Base-by-base conservation (phyloP, 225 moss, liverwort and hornwort genomes). In the Pleurozium schreberi region DNA sequence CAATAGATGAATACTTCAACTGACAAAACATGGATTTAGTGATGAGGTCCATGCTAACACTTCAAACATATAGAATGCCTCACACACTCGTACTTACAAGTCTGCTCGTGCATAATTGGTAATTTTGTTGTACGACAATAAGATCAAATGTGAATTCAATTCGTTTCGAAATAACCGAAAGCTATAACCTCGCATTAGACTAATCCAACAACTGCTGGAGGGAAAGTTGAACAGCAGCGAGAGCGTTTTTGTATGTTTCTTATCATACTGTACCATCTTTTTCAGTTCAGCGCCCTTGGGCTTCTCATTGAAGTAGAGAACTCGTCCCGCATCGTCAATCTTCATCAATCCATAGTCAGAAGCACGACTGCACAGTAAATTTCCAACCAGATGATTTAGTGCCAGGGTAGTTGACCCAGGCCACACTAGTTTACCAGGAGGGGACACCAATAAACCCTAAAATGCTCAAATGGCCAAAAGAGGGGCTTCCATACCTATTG, bases 331-430 rank as follows among this genome's bases (percentile, higher is more conserved):
- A 27, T 95, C 95, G 80, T 99, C 96, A 45, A 99, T 97, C 88
- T 99, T 99, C 99, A 99, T 97, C 47, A 99, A 92, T 9, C 99
- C 99, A 61, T 90, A 99, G 75, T 96, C 99, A 18, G 99, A 95
- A 74, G 99, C 97, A 84, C 97, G 99, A 83, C 97, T 99, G 95
- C 89, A 89, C 69, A 76, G 55, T 25, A 81, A 47, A 75, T 52
- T 68, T 65, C 50, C 75, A 89, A 75, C 34, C 75, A 28, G 18
- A 83, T 14, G 43, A 75, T 53, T 80, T 59, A 69, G 57, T 43
- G n/a, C 38, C 47, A 43, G n/a, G n/a, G 15, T 49, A 50, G 64
- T 21, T 77, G 57, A n/a, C n/a, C 38, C 26, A 36, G 50, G 50
- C 50, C 38, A 52, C n/a, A n/a, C 53, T 30, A 55, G 20, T 58